Percentiles rank a stretch among this genome's conserved stretches.
These are phyloP conservation scores for Colletotrichum orchidophilum DNA, from an alignment of 2,329 filamentous ascomycete genomes.

Conservation along the genomic window DNA sequence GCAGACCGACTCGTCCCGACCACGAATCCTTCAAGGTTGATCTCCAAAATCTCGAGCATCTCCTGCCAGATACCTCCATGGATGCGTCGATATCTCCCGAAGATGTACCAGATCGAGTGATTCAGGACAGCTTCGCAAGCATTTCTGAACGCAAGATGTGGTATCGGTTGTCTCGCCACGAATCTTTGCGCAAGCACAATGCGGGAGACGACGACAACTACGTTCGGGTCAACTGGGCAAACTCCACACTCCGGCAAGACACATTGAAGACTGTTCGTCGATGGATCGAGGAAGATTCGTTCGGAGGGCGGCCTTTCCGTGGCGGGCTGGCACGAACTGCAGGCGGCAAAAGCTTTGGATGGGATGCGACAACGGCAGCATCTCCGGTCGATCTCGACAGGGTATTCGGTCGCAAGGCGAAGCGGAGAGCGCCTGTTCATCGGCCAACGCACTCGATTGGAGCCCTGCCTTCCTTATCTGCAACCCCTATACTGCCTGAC, in stretches of 20 bases:
- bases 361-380: conserved; percentile 59
- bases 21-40: conserved; percentile 42
- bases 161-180: conserved; percentile 71
- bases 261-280: conserved; percentile 67
- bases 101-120: conserved; percentile 55
- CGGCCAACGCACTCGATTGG: conserved; percentile 33
- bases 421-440: conserved; percentile 38
- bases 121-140: conserved; percentile 62
- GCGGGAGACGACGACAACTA: conserved; percentile 68
- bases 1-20: conserved; percentile 12
- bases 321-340: conserved; percentile 47
- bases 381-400: conserved; percentile 59
- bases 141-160: conserved; percentile 70
- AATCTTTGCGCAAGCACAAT: conserved; percentile 66
- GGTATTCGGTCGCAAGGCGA: conserved; percentile 50
- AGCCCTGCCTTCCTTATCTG: conserved; percentile 14
- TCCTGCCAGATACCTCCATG: conserved; percentile 43
- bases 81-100: conserved; percentile 30
- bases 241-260: conserved; percentile 62
- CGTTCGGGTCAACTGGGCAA: conserved; percentile 64
- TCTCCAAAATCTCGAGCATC: conserved; percentile 43
- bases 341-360: conserved; percentile 66
- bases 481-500: conserved; percentile 1
- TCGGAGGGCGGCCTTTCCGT: conserved; percentile 59
- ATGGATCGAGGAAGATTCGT: conserved; percentile 74